phyloP scores from a whole-genome alignment of 352 stramenopile species.

The Phytophthora hybrid region DNA sequence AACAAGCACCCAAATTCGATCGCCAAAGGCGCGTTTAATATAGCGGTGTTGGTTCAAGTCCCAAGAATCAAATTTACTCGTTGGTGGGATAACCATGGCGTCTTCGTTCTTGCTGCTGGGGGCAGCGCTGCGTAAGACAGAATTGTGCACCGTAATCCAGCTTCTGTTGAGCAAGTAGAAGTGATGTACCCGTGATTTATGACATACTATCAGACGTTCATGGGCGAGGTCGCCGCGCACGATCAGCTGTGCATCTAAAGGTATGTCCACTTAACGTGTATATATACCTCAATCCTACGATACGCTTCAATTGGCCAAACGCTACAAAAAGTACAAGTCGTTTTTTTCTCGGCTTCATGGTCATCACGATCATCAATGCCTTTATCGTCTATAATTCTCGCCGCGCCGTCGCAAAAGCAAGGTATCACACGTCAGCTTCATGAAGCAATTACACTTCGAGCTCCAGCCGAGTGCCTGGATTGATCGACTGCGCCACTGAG shows the following conservation, averaged over 20 bases:
- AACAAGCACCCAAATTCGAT: neutral
- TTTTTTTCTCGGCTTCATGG: neutral
- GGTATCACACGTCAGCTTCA: neutral
- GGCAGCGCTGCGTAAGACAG: neutral
- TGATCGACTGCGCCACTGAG: neutral
- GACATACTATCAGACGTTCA: neutral
- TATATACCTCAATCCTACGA: neutral
- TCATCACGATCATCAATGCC: neutral
- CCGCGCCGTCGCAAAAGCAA: neutral
- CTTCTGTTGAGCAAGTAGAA: neutral
- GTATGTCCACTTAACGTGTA: neutral
- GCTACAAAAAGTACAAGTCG: neutral
- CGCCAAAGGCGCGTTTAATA: neutral
- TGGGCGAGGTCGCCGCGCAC: neutral
- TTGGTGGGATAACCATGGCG: neutral
- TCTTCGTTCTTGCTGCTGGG: neutral
- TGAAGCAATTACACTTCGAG: neutral
- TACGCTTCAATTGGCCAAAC: neutral
- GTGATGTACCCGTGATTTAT: neutral
- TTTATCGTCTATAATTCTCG: neutral
- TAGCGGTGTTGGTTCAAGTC: neutral
- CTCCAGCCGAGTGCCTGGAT: neutral
- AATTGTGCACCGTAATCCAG: neutral
- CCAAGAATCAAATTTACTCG: neutral
- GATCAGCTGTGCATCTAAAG: neutral